These are phyloP conservation scores for Clathrus columnatus DNA, from an alignment of 768 basidiomycete genomes.

Conservation along the genomic window DNA sequence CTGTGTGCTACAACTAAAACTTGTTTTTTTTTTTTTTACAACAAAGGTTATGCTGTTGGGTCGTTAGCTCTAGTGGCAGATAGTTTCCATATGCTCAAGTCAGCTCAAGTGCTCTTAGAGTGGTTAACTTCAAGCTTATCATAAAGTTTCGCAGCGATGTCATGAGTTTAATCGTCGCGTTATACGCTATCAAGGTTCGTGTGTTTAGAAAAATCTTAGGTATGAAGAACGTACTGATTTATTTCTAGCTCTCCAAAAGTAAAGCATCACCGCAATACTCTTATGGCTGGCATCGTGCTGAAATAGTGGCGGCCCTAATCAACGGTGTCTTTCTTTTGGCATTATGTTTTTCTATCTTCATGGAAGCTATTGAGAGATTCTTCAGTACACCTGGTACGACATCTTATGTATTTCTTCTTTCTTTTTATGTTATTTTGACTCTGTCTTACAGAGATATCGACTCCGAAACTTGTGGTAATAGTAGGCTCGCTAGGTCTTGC, in stretches of 20 bases:
- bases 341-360: constrained; percentile 88
- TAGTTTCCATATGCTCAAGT: constrained; percentile 99
- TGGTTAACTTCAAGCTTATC: constrained; percentile 12
- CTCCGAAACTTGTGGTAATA: constrained; percentile 78
- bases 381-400: constrained; percentile 75
- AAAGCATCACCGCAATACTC: constrained; percentile 70
- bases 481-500: constrained; percentile 85
- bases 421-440: constrained; percentile 2
- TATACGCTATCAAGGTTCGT: constrained; percentile 82
- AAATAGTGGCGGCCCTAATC: constrained; percentile 88
- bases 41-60: constrained; percentile 84
- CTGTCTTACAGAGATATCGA: constrained; percentile 63
- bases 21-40: too few species aligned
- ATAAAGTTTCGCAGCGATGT: constrained; percentile 63
- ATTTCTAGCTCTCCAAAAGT: constrained; percentile 52
- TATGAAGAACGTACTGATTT: constrained; percentile 8
- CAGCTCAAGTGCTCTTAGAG: constrained; percentile 17
- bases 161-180: constrained; percentile 87
- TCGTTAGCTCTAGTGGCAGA: constrained; percentile 94
- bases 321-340: constrained; percentile 97
- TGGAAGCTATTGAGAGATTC: constrained; percentile 89
- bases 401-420: constrained; percentile 14
- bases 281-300: constrained; percentile 99
- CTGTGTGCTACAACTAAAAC: constrained; percentile 10
- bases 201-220: not conserved